A percentile compares a stretch with the other conserved stretches of the same genome.
Evolutionary conservation across 805 yeast genomes (phyloP).

Genomic region (Candida sithepensis): DNA sequence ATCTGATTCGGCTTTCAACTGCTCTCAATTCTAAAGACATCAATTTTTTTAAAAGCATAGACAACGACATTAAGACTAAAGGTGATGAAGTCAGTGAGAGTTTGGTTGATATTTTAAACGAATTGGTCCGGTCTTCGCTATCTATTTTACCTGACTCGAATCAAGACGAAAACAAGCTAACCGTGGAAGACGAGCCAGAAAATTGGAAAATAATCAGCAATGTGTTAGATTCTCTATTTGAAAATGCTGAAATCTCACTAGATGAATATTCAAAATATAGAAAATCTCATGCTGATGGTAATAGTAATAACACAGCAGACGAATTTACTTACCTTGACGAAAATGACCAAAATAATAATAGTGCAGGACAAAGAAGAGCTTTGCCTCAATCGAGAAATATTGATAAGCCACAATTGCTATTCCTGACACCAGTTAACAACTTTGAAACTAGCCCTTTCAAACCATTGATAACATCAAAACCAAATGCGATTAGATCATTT

Average conservation of each 20-base stretch:
- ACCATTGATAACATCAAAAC: slow-evolving; percentile 71
- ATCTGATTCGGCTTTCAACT: slow-evolving; percentile 61
- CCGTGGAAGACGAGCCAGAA: slow-evolving; percentile 33
- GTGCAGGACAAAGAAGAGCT: slow-evolving; percentile 6
- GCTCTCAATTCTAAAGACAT: slow-evolving; percentile 77
- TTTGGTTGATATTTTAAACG: slow-evolving; percentile 44
- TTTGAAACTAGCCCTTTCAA: slow-evolving; percentile 67
- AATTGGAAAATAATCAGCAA: slow-evolving; percentile 64
- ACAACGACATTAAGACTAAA: slow-evolving; percentile 39
- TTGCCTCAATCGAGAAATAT: slow-evolving; percentile 14
- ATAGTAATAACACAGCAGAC: slow-evolving; percentile 10
- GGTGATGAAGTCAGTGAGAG: slow-evolving; percentile 39
- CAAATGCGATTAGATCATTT: slow-evolving; percentile 57
- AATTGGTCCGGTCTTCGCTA: slow-evolving; percentile 30
- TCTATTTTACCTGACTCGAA: slow-evolving; percentile 24
- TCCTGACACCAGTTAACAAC: slow-evolving; percentile 57
- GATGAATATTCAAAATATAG: slow-evolving; percentile 39
- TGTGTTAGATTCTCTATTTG: slow-evolving; percentile 67
- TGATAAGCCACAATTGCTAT: slow-evolving; percentile 66
- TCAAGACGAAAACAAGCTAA: slow-evolving; percentile 25
- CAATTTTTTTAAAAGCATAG: slow-evolving; percentile 67
- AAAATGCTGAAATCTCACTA: slow-evolving; percentile 67
- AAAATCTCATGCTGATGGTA: slow-evolving; percentile 2
- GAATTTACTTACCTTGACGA: slow-evolving; percentile 52
- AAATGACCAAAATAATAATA: slow-evolving; percentile 34